phyloP scores from a whole-genome alignment of 2,329 filamentous ascomycete species.

The Chrysosporium queenslandicum region DNA sequence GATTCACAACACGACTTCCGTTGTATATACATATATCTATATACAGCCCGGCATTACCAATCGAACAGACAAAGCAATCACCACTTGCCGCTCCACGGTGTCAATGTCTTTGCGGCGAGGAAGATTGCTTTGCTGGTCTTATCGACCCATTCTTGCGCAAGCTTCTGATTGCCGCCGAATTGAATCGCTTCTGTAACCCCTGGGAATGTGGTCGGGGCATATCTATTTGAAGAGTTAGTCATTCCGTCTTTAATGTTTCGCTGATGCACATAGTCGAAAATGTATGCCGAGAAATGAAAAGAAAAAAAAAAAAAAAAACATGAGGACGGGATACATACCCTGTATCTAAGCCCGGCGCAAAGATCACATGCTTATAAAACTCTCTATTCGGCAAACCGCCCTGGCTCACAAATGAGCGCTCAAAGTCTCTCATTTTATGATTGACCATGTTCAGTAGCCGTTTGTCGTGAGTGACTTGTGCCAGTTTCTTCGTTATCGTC shows the following conservation, averaged over 20 bases:
- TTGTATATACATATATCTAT: too few species aligned
- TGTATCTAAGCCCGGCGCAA: constrained; percentile 38
- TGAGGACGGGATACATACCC: constrained; percentile 16
- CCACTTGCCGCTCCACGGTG: neutral
- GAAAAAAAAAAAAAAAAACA: neutral
- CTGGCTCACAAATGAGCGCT: constrained; percentile 37
- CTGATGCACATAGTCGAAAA: too few species aligned
- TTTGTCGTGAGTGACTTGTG: constrained; percentile 8
- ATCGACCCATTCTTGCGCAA: constrained; percentile 21
- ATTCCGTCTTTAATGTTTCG: too few species aligned
- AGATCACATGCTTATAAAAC: constrained; percentile 40
- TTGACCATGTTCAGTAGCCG: constrained; percentile 29
- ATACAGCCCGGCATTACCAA: too few species aligned
- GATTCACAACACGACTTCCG: too few species aligned
- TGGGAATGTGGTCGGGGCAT: constrained; percentile 22
- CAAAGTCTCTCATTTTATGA: constrained; percentile 39
- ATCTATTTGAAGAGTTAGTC: constrained; percentile 11
- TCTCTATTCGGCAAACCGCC: constrained; percentile 38
- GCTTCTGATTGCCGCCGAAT: constrained; percentile 17
- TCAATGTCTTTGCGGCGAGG: constrained; percentile 19
- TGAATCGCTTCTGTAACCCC: constrained; percentile 23
- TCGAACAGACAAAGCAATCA: neutral
- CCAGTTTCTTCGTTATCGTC: constrained; percentile 17
- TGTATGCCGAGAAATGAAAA: neutral
- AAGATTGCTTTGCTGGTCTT: constrained; percentile 20